Conservation (phyloP, 129 eudicot genomes). For the Pseudognaphalium luteoalbum region DNA sequence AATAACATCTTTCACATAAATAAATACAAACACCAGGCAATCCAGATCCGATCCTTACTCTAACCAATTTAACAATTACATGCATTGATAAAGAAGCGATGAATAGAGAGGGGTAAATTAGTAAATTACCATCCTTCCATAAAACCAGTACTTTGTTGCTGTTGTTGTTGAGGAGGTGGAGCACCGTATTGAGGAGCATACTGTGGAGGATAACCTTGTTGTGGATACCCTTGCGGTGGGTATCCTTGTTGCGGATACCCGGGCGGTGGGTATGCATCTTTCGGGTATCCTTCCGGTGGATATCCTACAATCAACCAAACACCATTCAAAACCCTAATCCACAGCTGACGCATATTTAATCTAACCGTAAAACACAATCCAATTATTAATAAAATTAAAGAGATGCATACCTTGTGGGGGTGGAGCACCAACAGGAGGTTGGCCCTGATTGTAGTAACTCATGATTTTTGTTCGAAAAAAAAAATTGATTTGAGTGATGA, state of each 20-base stretch:
- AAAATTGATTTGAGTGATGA: background rate
- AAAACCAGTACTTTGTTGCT: slow-evolving; percentile 24
- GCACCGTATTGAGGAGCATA: slow-evolving; percentile 61
- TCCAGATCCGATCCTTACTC: slow-evolving; percentile 23
- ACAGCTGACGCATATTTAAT: background rate
- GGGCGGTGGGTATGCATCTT: slow-evolving; percentile 69
- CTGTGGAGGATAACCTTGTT: slow-evolving; percentile 59
- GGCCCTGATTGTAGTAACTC: slow-evolving; percentile 84
- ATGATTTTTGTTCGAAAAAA: slow-evolving; percentile 28
- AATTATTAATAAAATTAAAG: background rate
- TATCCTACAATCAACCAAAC: slow-evolving; percentile 42
- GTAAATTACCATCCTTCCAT: slow-evolving; percentile 41
- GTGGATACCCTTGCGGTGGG: slow-evolving; percentile 56
- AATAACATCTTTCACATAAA: background rate
- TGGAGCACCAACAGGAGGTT: slow-evolving; percentile 79
- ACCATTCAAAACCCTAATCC: slow-evolving; percentile 15
- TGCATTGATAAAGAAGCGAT: background rate
- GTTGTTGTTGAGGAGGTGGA: slow-evolving; percentile 48
- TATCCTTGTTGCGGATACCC: slow-evolving; percentile 57
- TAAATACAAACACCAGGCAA: background rate
- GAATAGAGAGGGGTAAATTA: background rate
- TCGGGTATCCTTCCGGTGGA: slow-evolving; percentile 71
- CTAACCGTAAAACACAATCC: background rate
- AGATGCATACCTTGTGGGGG: slow-evolving; percentile 78
- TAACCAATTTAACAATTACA: slow-evolving; percentile 1